phyloP scores from a whole-genome alignment of 306 rosid genomes.

The Arachis hypogaea region DNA sequence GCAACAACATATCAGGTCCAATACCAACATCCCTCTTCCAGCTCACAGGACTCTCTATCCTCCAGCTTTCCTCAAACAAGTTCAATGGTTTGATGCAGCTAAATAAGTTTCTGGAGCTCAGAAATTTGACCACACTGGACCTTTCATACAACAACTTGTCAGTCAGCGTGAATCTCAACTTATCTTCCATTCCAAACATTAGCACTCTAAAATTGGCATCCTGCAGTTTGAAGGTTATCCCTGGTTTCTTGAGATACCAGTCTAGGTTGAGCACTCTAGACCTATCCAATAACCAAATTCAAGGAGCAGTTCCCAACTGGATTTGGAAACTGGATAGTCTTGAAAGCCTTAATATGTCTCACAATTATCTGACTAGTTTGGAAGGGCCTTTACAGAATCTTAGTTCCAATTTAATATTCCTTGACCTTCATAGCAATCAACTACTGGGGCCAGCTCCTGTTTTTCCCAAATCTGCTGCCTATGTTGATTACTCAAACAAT shows the following conservation, averaged over 20 bases:
- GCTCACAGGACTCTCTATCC: constrained; percentile 40
- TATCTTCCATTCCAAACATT: constrained; percentile 29
- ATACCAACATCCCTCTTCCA: constrained; percentile 45
- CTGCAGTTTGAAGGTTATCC: constrained; percentile 46
- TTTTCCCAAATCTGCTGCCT: not conserved
- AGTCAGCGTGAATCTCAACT: not conserved
- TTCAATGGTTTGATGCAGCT: constrained; percentile 45
- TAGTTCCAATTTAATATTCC: not conserved
- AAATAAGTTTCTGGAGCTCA: constrained; percentile 10
- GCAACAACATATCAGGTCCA: constrained; percentile 55
- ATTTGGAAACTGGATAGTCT: constrained; percentile 54
- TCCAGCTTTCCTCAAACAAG: constrained; percentile 61
- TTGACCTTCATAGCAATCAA: constrained; percentile 57
- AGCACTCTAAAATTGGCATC: constrained; percentile 50
- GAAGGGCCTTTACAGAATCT: constrained; percentile 38
- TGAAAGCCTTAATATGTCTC: constrained; percentile 50
- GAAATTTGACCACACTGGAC: constrained; percentile 52
- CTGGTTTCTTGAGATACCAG: constrained; percentile 51
- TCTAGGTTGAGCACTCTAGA: constrained; percentile 36
- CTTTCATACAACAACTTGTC: constrained; percentile 60
- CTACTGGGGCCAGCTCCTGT: constrained; percentile 42
- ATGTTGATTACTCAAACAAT: constrained; percentile 55
- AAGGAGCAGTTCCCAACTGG: constrained; percentile 61
- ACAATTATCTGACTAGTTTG: constrained; percentile 42
- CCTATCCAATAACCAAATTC: constrained; percentile 56